These are phyloP conservation scores for Cladosporium sp. DNA, from an alignment of 2,329 filamentous ascomycete species.

Conservation along the genomic window DNA sequence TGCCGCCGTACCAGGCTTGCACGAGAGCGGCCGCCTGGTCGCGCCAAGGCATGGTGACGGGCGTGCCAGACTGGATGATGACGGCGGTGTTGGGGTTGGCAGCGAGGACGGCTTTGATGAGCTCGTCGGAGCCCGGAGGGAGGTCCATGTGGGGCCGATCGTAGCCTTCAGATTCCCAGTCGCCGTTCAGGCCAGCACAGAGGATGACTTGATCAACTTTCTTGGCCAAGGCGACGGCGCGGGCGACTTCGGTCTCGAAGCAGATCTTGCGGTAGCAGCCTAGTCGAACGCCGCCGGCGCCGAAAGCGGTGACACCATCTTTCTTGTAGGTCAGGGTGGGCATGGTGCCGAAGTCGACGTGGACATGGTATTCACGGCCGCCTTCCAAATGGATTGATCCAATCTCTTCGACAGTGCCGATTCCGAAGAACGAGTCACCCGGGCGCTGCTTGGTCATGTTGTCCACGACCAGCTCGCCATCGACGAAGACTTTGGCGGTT, in stretches of 20 bases:
- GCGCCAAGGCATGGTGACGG: conserved; percentile 66
- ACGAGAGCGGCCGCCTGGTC: conserved; percentile 54
- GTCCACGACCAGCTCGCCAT: conserved; percentile 58
- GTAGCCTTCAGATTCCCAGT: conserved; percentile 69
- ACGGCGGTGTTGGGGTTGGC: conserved; percentile 66
- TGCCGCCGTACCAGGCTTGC: conserved; percentile 53
- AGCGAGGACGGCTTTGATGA: conserved; percentile 59
- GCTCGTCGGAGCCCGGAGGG: conserved; percentile 55
- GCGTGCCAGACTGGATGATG: conserved; percentile 72
- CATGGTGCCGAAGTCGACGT: conserved; percentile 57
- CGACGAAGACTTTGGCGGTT: conserved; percentile 58
- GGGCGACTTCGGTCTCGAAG: conserved; percentile 58
- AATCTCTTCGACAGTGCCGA: conserved; percentile 57
- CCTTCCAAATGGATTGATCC: conserved; percentile 53
- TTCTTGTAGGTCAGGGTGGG: conserved; percentile 58
- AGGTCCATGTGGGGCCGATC: conserved; percentile 57
- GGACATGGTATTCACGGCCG: conserved; percentile 53
- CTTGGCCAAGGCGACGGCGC: conserved; percentile 62
- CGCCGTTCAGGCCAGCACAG: conserved; percentile 69
- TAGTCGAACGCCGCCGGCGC: conserved; percentile 57
- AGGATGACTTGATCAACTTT: conserved; percentile 71
- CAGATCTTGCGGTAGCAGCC: conserved; percentile 51
- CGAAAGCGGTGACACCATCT: conserved; percentile 58
- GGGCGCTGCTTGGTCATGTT: conserved; percentile 53
- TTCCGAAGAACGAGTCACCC: conserved; percentile 60